Evolutionary conservation across 495 filamentous ascomycete species (phyloP).

Genomic region (Trichodelitschia bisporula): DNA sequence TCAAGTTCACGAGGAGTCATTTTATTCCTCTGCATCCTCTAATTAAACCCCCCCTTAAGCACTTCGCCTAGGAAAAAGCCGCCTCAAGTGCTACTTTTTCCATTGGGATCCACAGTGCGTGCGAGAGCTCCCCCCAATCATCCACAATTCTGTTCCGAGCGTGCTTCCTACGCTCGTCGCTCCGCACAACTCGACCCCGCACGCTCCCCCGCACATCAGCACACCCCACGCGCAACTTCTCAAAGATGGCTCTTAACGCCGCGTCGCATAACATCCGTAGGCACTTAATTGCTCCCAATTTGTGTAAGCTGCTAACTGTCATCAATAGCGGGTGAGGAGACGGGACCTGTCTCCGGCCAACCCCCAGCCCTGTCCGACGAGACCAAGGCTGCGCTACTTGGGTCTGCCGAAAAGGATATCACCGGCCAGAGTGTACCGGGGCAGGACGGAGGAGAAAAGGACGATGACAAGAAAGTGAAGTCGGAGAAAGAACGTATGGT

Average conservation of each 20-base stretch:
- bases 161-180: too few species aligned
- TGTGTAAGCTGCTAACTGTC: not conserved
- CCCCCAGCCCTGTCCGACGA: constrained; percentile 7
- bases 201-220: too few species aligned
- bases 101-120: too few species aligned
- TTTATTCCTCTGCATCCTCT: too few species aligned
- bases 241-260: constrained; percentile 12
- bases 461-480: constrained; percentile 16
- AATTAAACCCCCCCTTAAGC: too few species aligned
- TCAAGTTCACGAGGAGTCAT: too few species aligned
- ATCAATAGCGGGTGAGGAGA: constrained; percentile 9
- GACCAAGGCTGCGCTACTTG: constrained; percentile 10
- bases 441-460: constrained; percentile 15
- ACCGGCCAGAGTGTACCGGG: constrained; percentile 16
- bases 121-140: too few species aligned
- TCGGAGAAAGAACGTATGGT: constrained; percentile 16
- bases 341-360: constrained; percentile 8
- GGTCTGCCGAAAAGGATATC: constrained; percentile 11
- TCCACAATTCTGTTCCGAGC: too few species aligned
- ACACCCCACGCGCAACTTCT: too few species aligned
- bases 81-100: too few species aligned
- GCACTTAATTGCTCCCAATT: not conserved
- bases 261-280: constrained; percentile 9
- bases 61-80: too few species aligned
- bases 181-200: too few species aligned